Percentiles rank a stretch among this genome's conserved stretches.
These are phyloP conservation scores for Arthroderma sp. DNA, from an alignment of 2,329 filamentous ascomycete species.

Conservation along the genomic window DNA sequence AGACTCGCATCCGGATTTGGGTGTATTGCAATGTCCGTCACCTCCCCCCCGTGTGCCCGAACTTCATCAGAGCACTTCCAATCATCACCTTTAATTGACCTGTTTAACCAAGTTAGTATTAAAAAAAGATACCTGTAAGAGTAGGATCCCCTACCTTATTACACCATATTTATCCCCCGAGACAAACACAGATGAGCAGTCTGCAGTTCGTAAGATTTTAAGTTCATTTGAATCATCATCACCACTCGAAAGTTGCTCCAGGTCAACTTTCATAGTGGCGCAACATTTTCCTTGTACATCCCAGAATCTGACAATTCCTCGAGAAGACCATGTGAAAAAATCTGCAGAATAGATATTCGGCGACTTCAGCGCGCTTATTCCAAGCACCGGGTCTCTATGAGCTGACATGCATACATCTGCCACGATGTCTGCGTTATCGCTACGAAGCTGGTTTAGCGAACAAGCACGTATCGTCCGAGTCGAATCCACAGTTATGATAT, in stretches of 20 bases:
- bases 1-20: conserved; percentile 49
- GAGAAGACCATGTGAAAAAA: conserved; percentile 81
- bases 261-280: conserved; percentile 49
- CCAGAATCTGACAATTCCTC: conserved; percentile 76
- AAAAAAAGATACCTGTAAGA: background rate
- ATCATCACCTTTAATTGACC: conserved; percentile 33
- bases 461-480: conserved; percentile 56
- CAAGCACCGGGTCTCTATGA: conserved; percentile 49
- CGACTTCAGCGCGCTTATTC: conserved; percentile 52
- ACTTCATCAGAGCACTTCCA: conserved; percentile 53
- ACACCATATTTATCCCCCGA: conserved; percentile 80
- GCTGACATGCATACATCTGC: conserved; percentile 35
- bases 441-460: conserved; percentile 33
- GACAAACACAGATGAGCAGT: conserved; percentile 54
- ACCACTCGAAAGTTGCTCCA: conserved; percentile 46
- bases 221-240: conserved; percentile 43
- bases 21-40: conserved; percentile 65
- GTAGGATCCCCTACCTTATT: conserved; percentile 37
- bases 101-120: conserved; percentile 11
- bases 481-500: conserved; percentile 62
- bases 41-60: conserved; percentile 76
- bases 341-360: conserved; percentile 51
- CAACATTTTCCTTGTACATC: conserved; percentile 56
- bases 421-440: conserved; percentile 18
- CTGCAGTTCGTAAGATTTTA: conserved; percentile 45